Base-by-base conservation (phyloP, 2,329 filamentous ascomycete genomes). In the Tolypocladium ophioglossoides region DNA sequence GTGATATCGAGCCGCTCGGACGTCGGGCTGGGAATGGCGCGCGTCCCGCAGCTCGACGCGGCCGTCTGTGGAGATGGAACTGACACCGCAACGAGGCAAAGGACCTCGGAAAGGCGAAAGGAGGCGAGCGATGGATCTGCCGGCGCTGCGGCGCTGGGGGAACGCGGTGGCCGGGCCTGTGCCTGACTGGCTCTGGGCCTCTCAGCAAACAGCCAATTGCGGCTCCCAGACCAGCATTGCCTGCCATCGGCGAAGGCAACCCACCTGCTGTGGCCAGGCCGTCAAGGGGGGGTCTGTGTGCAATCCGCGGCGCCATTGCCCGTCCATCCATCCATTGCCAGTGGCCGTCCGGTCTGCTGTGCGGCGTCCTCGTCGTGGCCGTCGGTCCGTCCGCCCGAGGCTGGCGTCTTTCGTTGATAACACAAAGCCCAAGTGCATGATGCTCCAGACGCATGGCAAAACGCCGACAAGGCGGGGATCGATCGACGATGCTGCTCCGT, bases 151-250 rank as follows among this genome's bases (percentile, higher is more conserved):
- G 44, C 44, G 44, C 18, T 32, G 18, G 44, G 34, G 27, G 44
- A 48, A 44, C 20, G 27, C 27, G 38, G 51, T 39, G 48, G 46
- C 46, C 30, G 24, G 18, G 32, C 22, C 14, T 24, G 52, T 27
- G 37, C 38, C 50, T 46, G 50, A 48, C 55, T 53, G 35, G 44
- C 52, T 41, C 38, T 7, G 24, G n/a, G 52, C 20, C 52, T 49
- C 22, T 2, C 16, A n/a, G 12, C 24, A n/a, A 34, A 39, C 49
- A 34, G 27, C 55, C 52, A 54, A 54, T 54, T 27, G 52, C 38
- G 48, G 39, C 30, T 38, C 35, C n/a, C 16, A 44, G n/a, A 35
- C 37, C 30, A 14, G 20, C 34, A 20, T 50, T 46, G 37, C 35
- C 46, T 30, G 27, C 27, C 27, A 22, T 30, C 41, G 7, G 16